phyloP scores from a whole-genome alignment of 805 yeast species.

The Cephaloascus albidus region DNA sequence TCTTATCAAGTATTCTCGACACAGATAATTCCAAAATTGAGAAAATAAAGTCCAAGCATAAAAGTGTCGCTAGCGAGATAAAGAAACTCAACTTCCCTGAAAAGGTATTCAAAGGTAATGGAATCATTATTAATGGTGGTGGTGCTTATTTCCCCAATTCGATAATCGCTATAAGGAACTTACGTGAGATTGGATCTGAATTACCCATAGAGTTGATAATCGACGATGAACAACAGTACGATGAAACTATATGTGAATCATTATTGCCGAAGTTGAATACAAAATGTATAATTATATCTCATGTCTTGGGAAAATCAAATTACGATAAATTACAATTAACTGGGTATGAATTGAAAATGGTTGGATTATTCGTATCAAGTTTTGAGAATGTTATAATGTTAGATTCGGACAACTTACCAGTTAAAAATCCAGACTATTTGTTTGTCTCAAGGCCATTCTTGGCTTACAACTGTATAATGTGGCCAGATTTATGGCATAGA shows the following conservation, averaged over 20 bases:
- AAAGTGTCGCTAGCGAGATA: neutral
- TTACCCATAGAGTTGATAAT: slow-evolving; percentile 28
- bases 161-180: slow-evolving; percentile 21
- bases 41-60: neutral
- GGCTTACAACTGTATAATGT: slow-evolving; percentile 14
- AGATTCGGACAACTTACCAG: slow-evolving; percentile 73
- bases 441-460: slow-evolving; percentile 49
- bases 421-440: slow-evolving; percentile 50
- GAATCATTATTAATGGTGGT: slow-evolving; percentile 29
- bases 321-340: slow-evolving; percentile 10
- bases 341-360: slow-evolving; percentile 25
- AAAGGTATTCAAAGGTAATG: slow-evolving; percentile 19
- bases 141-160: slow-evolving; percentile 23
- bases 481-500: slow-evolving; percentile 28
- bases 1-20: neutral
- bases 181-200: slow-evolving; percentile 21
- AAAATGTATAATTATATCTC: slow-evolving; percentile 22
- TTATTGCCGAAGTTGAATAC: slow-evolving; percentile 23
- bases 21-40: neutral
- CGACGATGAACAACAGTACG: slow-evolving; percentile 20
- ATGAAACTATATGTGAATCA: slow-evolving; percentile 19
- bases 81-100: neutral
- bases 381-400: slow-evolving; percentile 64
- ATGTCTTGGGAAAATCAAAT: slow-evolving; percentile 15
- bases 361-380: slow-evolving; percentile 56